Conservation (phyloP, 129 eudicot genomes). For the Chrysanthemum seticuspe region DNA sequence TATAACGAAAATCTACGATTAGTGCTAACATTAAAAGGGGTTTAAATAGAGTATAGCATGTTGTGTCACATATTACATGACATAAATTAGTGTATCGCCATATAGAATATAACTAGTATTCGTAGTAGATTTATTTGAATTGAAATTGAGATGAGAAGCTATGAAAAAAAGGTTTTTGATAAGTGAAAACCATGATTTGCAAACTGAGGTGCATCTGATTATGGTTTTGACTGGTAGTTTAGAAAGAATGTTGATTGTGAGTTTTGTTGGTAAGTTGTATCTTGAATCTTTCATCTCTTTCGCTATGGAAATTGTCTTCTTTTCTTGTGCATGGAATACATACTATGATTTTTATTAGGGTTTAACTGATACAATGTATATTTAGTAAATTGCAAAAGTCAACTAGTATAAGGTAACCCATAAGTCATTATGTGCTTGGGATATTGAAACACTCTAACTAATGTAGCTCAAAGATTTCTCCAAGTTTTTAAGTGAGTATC, state of each 20-base stretch:
- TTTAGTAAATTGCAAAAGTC: no score
- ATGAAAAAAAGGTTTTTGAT: constrained; percentile 40
- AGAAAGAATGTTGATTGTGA: constrained; percentile 40
- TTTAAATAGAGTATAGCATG: neutral
- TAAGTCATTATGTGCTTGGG: no score
- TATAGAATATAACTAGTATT: constrained; percentile 16
- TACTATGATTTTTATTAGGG: no score
- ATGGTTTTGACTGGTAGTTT: constrained; percentile 34
- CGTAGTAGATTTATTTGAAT: no score
- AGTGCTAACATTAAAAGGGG: constrained; percentile 15
- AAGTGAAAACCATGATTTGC: constrained; percentile 26
- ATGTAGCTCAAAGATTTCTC: no score
- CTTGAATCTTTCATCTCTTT: constrained; percentile 8
- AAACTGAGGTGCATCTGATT: constrained; percentile 33
- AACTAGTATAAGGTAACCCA: no score
- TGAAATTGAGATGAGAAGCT: constrained; percentile 30
- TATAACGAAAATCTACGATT: constrained; percentile 9
- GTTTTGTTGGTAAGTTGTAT: constrained; percentile 39
- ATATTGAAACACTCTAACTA: no score
- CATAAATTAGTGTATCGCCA: constrained; percentile 20
- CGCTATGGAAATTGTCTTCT: neutral
- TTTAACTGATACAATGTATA: no score
- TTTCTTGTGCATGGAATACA: no score
- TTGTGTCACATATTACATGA: constrained; percentile 15
- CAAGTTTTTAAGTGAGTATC: no score